phyloP scores from a whole-genome alignment of 768 basidiomycete species.

The Lentinula detonsa region DNA sequence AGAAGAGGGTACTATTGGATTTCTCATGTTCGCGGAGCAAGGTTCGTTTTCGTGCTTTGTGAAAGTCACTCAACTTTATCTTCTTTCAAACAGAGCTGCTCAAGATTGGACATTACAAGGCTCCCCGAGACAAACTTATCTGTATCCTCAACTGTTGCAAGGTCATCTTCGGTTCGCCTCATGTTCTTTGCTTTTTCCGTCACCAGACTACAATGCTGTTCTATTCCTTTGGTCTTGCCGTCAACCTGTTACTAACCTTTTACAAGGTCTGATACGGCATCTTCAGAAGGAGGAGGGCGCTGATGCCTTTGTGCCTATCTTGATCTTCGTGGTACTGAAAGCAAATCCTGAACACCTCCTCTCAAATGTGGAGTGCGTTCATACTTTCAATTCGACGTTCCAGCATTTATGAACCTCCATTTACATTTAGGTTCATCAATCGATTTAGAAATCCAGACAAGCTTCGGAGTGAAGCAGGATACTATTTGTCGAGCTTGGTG shows the following conservation, averaged over 20 bases:
- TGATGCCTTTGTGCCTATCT: slow-evolving; percentile 89
- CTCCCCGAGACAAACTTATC: slow-evolving; percentile 95
- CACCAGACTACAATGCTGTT: not conserved
- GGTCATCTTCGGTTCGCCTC: slow-evolving; percentile 87
- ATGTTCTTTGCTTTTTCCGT: not conserved
- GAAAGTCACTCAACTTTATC: not conserved
- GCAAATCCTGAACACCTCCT: slow-evolving; percentile 92
- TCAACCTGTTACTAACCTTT: slow-evolving; percentile 2
- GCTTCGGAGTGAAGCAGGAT: slow-evolving; percentile 92
- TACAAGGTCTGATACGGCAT: slow-evolving; percentile 82
- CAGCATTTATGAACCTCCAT: not conserved
- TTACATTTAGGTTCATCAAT: slow-evolving; percentile 73
- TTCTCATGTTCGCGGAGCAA: slow-evolving; percentile 85
- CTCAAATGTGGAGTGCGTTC: slow-evolving; percentile 87
- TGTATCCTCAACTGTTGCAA: slow-evolving; percentile 98
- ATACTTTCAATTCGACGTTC: not conserved
- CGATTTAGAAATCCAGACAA: slow-evolving; percentile 88
- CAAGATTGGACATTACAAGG: slow-evolving; percentile 99
- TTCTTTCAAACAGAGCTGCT: slow-evolving; percentile 57
- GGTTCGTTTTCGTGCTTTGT: slow-evolving; percentile 33
- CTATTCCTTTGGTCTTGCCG: not conserved
- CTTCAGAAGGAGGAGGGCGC: slow-evolving; percentile 80
- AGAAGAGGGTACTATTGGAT: slow-evolving; percentile 69
- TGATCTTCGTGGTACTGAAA: slow-evolving; percentile 90
- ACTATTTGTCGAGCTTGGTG: slow-evolving; percentile 94